Percentiles rank a stretch among this genome's conserved stretches.
phyloP scores from a whole-genome alignment of 2,329 filamentous ascomycete genomes.

The Elsinoe batatas region DNA sequence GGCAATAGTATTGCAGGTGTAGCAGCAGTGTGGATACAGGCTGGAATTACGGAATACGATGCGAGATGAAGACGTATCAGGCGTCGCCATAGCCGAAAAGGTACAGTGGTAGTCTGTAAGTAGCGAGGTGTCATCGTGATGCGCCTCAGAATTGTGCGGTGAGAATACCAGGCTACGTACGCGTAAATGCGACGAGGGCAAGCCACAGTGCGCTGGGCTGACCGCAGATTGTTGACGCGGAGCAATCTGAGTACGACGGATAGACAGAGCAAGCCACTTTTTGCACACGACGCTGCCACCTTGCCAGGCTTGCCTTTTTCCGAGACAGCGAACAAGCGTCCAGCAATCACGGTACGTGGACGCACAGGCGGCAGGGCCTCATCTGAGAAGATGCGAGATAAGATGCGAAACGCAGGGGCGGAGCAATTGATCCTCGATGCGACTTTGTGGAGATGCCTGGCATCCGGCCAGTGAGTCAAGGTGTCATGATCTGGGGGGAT shows the following conservation, averaged over 20 bases:
- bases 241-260: constrained; percentile 2
- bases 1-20: background rate
- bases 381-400: background rate
- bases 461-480: background rate
- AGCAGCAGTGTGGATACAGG: background rate
- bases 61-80: constrained; percentile 8
- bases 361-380: background rate
- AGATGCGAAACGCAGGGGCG: constrained; percentile 2
- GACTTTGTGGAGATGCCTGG: background rate
- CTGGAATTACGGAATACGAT: background rate
- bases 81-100: background rate
- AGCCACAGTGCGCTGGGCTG: constrained; percentile 1
- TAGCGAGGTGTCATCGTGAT: background rate
- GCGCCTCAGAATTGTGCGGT: background rate
- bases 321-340: constrained; percentile 9
- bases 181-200: constrained; percentile 1
- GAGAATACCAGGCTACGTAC: background rate
- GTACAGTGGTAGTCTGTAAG: background rate
- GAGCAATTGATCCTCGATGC: background rate
- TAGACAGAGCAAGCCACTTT: background rate
- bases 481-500: background rate
- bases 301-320: background rate
- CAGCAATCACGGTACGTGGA: constrained; percentile 6
- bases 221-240: constrained; percentile 1
- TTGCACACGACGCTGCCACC: background rate